Conservation (phyloP, 371 early-diverging fungal species). For the Mucor saturninus region DNA sequence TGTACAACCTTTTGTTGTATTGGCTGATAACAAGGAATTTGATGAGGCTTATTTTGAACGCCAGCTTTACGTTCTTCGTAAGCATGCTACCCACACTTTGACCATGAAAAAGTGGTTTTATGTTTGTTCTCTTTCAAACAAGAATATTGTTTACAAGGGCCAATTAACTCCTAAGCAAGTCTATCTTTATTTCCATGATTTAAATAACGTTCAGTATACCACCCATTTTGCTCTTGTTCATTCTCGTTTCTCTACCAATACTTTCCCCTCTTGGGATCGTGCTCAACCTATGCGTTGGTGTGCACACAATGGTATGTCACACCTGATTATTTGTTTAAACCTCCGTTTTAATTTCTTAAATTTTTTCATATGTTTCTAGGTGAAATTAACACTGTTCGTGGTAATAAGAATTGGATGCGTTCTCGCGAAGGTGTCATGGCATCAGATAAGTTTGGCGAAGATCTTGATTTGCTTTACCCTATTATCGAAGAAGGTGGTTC, state of each 20-base stretch:
- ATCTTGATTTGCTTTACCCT: slow-evolving; percentile 86
- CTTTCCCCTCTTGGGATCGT: slow-evolving; percentile 98
- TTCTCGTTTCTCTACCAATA: slow-evolving; percentile 98
- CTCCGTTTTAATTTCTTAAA: neutral
- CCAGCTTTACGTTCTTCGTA: slow-evolving; percentile 88
- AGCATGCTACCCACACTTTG: slow-evolving; percentile 84
- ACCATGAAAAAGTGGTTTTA: slow-evolving; percentile 91
- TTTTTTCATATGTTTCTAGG: slow-evolving; percentile 46
- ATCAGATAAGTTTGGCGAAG: slow-evolving; percentile 77
- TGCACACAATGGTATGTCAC: slow-evolving; percentile 91
- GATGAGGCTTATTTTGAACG: slow-evolving; percentile 82
- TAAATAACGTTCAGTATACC: slow-evolving; percentile 77
- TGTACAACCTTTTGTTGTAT: slow-evolving; percentile 89
- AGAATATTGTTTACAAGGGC: slow-evolving; percentile 96
- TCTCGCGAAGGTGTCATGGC: slow-evolving; percentile 94
- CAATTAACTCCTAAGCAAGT: slow-evolving; percentile 94
- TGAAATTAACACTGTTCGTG: slow-evolving; percentile 97
- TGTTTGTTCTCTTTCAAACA: slow-evolving; percentile 90
- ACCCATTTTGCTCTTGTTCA: slow-evolving; percentile 96
- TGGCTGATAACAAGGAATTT: slow-evolving; percentile 51
- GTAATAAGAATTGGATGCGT: slow-evolving; percentile 99
- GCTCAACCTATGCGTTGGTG: slow-evolving; percentile 97
- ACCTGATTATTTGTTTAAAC: neutral
- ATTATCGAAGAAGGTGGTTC: slow-evolving; percentile 97
- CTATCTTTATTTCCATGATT: slow-evolving; percentile 88